These are phyloP conservation scores for Mortierella sp. DNA, from an alignment of 371 early-diverging fungal genomes.

Conservation along the genomic window DNA sequence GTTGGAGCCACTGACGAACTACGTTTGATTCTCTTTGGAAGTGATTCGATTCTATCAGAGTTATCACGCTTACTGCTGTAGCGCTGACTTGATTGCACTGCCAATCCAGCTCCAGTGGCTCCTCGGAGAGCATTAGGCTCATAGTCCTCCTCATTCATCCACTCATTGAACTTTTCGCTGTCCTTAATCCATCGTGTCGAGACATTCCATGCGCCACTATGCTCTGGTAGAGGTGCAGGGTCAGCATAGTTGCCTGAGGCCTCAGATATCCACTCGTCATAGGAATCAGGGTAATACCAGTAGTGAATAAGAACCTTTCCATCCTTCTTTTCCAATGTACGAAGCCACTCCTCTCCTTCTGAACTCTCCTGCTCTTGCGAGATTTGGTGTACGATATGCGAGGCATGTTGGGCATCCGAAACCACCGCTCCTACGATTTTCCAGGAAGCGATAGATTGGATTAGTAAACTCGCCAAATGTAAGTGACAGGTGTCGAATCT, in stretches of 20 bases:
- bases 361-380: slow-evolving; percentile 59
- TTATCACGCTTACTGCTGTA: slow-evolving; percentile 52
- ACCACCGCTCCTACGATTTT: slow-evolving; percentile 57
- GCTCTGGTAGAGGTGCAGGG: slow-evolving; percentile 74
- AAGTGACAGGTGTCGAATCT: not conserved
- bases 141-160: slow-evolving; percentile 87
- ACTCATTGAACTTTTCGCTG: slow-evolving; percentile 78
- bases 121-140: slow-evolving; percentile 50
- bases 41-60: slow-evolving; percentile 37
- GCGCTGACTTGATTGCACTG: slow-evolving; percentile 30
- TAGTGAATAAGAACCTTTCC: slow-evolving; percentile 81
- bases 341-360: slow-evolving; percentile 78
- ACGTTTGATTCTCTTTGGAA: slow-evolving; percentile 49
- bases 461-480: not conserved
- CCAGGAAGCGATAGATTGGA: not conserved
- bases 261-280: slow-evolving; percentile 83
- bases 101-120: slow-evolving; percentile 13
- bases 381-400: slow-evolving; percentile 71
- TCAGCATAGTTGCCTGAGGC: slow-evolving; percentile 72
- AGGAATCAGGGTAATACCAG: slow-evolving; percentile 89
- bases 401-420: slow-evolving; percentile 62
- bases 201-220: slow-evolving; percentile 77
- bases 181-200: slow-evolving; percentile 83
- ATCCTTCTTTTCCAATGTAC: slow-evolving; percentile 77
- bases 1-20: slow-evolving; percentile 33